Percentiles rank a stretch among this genome's conserved stretches.
These are phyloP conservation scores for Nepenthes gracilis DNA, from an alignment of 148 eudicot species.

Conservation along the genomic window DNA sequence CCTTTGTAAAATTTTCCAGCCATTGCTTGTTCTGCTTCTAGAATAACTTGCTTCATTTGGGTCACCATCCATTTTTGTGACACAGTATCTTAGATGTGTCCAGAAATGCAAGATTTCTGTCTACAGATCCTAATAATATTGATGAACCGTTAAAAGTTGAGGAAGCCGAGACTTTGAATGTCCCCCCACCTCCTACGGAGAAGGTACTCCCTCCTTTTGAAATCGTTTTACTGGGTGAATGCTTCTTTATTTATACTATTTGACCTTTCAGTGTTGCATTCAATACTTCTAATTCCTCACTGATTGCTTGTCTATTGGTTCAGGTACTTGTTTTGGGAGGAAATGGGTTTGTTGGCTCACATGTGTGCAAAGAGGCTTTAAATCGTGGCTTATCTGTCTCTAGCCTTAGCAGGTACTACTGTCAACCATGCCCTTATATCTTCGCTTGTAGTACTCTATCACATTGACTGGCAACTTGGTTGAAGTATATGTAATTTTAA, in stretches of 20 bases:
- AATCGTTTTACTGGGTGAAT: not conserved
- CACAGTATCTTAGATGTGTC: slow-evolving; percentile 22
- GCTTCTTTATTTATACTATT: not conserved
- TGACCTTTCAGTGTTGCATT: not conserved
- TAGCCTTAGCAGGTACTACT: slow-evolving; percentile 69
- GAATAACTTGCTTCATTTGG: slow-evolving; percentile 3
- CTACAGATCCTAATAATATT: slow-evolving; percentile 31
- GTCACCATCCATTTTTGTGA: slow-evolving; percentile 5
- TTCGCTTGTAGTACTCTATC: no score
- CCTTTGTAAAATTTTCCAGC: not conserved
- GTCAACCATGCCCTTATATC: no score
- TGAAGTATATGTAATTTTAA: not conserved
- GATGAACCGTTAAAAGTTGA: slow-evolving; percentile 44
- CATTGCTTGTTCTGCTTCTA: not conserved
- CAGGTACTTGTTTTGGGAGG: slow-evolving; percentile 82
- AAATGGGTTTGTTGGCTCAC: slow-evolving; percentile 84
- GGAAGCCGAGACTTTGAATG: slow-evolving; percentile 58
- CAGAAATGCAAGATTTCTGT: slow-evolving; percentile 36
- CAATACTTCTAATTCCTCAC: not conserved
- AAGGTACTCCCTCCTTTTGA: slow-evolving; percentile 30
- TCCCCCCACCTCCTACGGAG: slow-evolving; percentile 56
- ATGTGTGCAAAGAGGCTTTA: slow-evolving; percentile 66
- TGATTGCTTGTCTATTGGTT: slow-evolving; percentile 8
- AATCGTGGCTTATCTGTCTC: slow-evolving; percentile 53
- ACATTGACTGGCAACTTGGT: no score